phyloP scores from a whole-genome alignment of 2,329 filamentous ascomycete species.

The Rugonectria rugulosa region DNA sequence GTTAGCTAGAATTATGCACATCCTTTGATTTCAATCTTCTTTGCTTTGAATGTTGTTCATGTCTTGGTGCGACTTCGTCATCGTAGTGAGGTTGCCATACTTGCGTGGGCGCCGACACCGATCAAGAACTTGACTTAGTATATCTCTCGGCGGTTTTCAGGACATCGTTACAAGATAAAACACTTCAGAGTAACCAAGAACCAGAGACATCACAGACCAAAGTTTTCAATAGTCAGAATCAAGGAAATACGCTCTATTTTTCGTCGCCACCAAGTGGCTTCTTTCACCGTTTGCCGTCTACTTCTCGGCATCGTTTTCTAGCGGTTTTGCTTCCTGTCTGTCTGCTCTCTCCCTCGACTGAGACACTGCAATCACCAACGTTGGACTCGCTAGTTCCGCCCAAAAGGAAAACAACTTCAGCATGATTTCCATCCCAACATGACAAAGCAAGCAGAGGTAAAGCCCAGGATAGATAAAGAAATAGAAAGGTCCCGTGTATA shows the following conservation, averaged over 20 bases:
- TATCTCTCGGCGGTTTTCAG: too few species aligned
- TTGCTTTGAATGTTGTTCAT: too few species aligned
- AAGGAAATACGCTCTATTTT: not conserved
- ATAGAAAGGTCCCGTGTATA: conserved; percentile 20
- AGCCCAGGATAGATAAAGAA: conserved; percentile 11
- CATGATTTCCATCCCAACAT: conserved; percentile 16
- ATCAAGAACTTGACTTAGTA: too few species aligned
- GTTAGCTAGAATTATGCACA: conserved; percentile 1
- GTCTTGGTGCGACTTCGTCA: too few species aligned
- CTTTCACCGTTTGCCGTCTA: not conserved
- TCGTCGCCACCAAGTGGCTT: not conserved
- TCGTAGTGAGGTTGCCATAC: too few species aligned
- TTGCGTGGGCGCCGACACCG: too few species aligned
- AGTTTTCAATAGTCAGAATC: too few species aligned
- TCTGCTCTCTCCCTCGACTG: too few species aligned
- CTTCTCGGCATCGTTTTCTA: too few species aligned
- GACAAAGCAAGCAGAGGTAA: conserved; percentile 1
- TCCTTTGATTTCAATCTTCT: not conserved
- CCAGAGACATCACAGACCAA: not conserved
- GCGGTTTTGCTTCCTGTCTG: not conserved
- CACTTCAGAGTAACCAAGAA: too few species aligned
- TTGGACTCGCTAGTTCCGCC: conserved; percentile 7
- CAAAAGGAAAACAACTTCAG: not conserved
- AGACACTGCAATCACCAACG: conserved; percentile 6
- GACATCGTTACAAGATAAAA: too few species aligned